Conservation (phyloP, 169 alveolate genomes). For the Hepatocystis sp. region DNA sequence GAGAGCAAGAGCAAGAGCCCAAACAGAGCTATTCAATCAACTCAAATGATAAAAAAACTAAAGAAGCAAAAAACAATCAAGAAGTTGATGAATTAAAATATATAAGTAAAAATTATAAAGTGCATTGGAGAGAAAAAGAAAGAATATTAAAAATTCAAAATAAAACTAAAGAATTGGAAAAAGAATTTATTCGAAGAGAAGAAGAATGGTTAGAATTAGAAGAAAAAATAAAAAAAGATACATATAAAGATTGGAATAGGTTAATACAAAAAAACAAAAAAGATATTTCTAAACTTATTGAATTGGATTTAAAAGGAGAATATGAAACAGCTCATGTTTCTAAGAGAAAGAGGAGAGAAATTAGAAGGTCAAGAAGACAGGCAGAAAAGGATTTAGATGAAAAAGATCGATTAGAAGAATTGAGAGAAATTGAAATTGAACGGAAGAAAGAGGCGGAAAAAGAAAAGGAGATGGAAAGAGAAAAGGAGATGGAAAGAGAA, state of each 20-base stretch:
- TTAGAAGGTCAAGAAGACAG: conserved; percentile 37
- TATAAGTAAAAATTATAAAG: conserved; percentile 75
- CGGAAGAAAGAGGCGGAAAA: conserved; percentile 22
- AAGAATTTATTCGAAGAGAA: conserved; percentile 74
- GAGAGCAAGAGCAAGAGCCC: too few relatives aligned
- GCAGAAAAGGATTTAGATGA: conserved; percentile 66
- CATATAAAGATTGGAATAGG: conserved; percentile 71
- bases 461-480: not conserved
- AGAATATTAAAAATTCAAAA: conserved; percentile 71
- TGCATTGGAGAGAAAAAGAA: conserved; percentile 80
- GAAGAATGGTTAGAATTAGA: conserved; percentile 83
- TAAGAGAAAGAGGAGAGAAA: conserved; percentile 52
- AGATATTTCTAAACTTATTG: conserved; percentile 60
- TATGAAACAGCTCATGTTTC: conserved; percentile 22
- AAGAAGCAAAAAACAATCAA: conserved; percentile 2
- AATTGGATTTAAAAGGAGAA: conserved; percentile 65
- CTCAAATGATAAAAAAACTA: not conserved
- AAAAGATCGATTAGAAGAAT: conserved; percentile 24
- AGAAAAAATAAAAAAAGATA: conserved; percentile 76
- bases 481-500: too few relatives aligned
- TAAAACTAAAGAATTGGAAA: conserved; percentile 77
- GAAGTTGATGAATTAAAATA: conserved; percentile 1
- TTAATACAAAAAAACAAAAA: conserved; percentile 27
- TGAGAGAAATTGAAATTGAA: conserved; percentile 35
- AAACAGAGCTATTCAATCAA: too few relatives aligned